Percentiles rank a stretch among this genome's conserved stretches.
Evolutionary conservation across 768 basidiomycete genomes (phyloP).

Genomic region (Kondoa subrosea): DNA sequence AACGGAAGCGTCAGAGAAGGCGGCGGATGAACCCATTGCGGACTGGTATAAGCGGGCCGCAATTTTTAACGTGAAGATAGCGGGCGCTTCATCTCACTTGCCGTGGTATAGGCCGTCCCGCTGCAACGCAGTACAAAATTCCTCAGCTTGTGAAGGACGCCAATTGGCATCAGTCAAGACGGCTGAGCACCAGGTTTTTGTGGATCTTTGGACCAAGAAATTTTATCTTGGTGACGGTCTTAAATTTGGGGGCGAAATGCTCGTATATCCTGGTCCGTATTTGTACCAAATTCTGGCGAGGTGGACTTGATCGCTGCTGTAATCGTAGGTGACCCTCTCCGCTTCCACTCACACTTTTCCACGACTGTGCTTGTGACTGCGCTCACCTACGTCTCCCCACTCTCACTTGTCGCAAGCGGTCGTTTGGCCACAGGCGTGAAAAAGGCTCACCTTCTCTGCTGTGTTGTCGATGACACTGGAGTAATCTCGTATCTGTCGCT

Average conservation of each 20-base stretch:
- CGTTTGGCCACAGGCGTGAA: slow-evolving; percentile 91
- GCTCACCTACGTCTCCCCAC: slow-evolving; percentile 48
- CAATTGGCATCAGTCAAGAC: slow-evolving; percentile 40
- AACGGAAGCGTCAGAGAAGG: no score
- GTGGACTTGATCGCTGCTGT: neutral
- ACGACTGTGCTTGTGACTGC: slow-evolving; percentile 61
- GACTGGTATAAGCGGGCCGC: neutral
- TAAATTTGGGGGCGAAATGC: slow-evolving; percentile 88
- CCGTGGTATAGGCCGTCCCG: slow-evolving; percentile 55
- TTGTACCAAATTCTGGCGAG: neutral
- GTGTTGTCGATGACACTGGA: slow-evolving; percentile 50
- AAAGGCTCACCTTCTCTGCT: slow-evolving; percentile 80
- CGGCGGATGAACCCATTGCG: no score
- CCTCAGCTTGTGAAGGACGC: slow-evolving; percentile 48
- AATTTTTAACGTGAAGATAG: slow-evolving; percentile 37
- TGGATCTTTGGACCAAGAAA: slow-evolving; percentile 62
- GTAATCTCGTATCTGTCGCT: slow-evolving; percentile 54
- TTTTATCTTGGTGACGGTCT: slow-evolving; percentile 77
- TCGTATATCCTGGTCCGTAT: slow-evolving; percentile 78
- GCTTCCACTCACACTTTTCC: slow-evolving; percentile 93
- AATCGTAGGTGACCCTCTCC: slow-evolving; percentile 62
- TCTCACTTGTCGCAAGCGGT: slow-evolving; percentile 92
- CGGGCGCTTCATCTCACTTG: slow-evolving; percentile 46
- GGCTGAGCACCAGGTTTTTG: slow-evolving; percentile 64
- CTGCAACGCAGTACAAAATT: slow-evolving; percentile 38